A percentile compares a stretch with the other conserved stretches of the same genome.
These are phyloP conservation scores for Polyporus arcularius DNA, from an alignment of 768 basidiomycete species.

Conservation along the genomic window DNA sequence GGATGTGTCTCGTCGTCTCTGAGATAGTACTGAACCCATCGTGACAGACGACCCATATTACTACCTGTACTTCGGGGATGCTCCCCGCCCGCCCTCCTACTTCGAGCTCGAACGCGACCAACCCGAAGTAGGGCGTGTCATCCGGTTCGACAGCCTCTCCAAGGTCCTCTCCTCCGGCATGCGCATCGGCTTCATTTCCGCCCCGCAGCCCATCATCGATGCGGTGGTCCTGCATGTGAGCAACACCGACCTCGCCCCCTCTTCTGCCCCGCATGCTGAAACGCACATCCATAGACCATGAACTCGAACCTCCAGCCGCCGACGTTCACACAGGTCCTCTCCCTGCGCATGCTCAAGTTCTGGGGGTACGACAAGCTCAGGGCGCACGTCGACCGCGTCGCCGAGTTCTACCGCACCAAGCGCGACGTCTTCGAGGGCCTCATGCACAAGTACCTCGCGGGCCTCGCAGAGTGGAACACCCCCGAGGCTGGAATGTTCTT, in stretches of 20 bases:
- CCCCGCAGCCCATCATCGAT: constrained; percentile 65
- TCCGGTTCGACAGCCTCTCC: constrained; percentile 89
- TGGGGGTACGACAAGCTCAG: constrained; percentile 83
- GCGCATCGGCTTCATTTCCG: constrained; percentile 80
- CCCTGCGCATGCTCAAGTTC: constrained; percentile 53
- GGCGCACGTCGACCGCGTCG: constrained; percentile 64
- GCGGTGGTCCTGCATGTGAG: constrained; percentile 73
- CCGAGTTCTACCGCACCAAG: constrained; percentile 73
- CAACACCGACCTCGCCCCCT: constrained; percentile 14
- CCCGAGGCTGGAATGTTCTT: constrained; percentile 90
- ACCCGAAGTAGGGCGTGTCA: constrained; percentile 70
- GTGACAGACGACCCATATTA: constrained; percentile 78
- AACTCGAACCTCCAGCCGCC: constrained; percentile 69
- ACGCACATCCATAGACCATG: constrained; percentile 47
- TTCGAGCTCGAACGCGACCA: constrained; percentile 75
- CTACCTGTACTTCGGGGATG: constrained; percentile 72
- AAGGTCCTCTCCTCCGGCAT: constrained; percentile 81
- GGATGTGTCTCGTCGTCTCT: constrained; percentile 7
- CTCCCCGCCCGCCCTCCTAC: constrained; percentile 71
- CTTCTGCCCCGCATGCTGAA: background rate
- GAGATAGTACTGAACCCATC: background rate
- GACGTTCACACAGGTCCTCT: constrained; percentile 64
- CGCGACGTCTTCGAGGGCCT: constrained; percentile 78
- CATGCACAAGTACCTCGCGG: constrained; percentile 74
- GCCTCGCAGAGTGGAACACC: constrained; percentile 68